A percentile compares a stretch with the other conserved stretches of the same genome.
phyloP scores from a whole-genome alignment of 352 stramenopile species.

The Halophytophthora polymorphica region DNA sequence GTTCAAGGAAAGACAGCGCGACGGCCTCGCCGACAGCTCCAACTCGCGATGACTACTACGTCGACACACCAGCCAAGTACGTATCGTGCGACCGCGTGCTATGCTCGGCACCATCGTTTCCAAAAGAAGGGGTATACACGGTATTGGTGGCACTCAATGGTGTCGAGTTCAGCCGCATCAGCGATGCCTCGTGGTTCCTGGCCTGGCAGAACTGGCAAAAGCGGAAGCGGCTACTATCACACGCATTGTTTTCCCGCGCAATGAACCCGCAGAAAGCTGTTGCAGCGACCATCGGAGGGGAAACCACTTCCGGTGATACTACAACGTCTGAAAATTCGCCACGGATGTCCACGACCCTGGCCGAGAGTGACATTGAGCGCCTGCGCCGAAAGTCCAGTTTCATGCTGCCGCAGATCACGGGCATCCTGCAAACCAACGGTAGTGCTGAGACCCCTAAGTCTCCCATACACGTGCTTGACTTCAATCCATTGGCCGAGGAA shows the following conservation, averaged over 20 bases:
- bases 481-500: constrained; percentile 15
- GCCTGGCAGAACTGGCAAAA: constrained; percentile 86
- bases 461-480: constrained; percentile 1
- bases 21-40: background rate
- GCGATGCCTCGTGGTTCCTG: constrained; percentile 61
- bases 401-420: constrained; percentile 41
- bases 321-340: too few relatives aligned
- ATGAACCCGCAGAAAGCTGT: constrained; percentile 11
- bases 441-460: constrained; percentile 5
- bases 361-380: constrained; percentile 22
- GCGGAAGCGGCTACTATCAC: constrained; percentile 45
- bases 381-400: constrained; percentile 40
- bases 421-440: constrained; percentile 1
- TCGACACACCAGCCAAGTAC: constrained; percentile 35
- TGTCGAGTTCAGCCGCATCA: constrained; percentile 57
- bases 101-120: constrained; percentile 48
- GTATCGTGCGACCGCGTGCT: constrained; percentile 44
- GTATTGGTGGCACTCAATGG: constrained; percentile 66
- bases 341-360: constrained; percentile 8
- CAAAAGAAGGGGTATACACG: constrained; percentile 62
- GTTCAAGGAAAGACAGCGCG: background rate
- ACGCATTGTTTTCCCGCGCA: constrained; percentile 31
- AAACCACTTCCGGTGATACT: constrained; percentile 6
- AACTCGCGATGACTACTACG: constrained; percentile 5
- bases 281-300: constrained; percentile 17